Base-by-base conservation (phyloP, 1,284 basidiomycete species). In the Puccinia coronata region DNA sequence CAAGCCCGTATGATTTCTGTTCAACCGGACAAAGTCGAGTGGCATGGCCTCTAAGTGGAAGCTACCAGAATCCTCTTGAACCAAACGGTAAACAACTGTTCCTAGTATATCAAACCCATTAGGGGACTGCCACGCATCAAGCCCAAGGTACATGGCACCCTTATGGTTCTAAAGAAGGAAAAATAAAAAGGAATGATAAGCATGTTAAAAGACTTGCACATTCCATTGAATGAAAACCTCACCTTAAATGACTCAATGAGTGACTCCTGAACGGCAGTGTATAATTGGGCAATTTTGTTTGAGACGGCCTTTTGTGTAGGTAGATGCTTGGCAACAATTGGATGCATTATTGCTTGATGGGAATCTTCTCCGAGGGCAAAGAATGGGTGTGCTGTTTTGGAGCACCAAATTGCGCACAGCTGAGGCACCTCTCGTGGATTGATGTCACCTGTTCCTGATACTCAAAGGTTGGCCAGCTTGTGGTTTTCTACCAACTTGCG, bases 221-320 rank as follows among this genome's bases (percentile, higher is more conserved):
- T 4, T 63, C n/a, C 11, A 63, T 25, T 14, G 34, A 34, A 36
- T 63, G 59, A 31, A 63, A 63, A 63, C 28, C 59, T 63, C 28
- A 65, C 61, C 31, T 67, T 67, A 23, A 47, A 43, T 43, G 39
- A 67, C 25, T 67, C 36, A 67, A 67, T 67, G 65, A 67, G 36
- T n/a, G 39, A 67, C 36, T 67, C 65, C 39, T 67, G 65, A 5
- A 67, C 36, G 16, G 39, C 5, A 5, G 65, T 41, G 36, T 67
- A 67, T 67, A 67, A 23, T 43, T 34, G 25, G 14, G 65, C 43
- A 43, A 67, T 67, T 18, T 43, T n/a, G 20, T 67, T 41, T 12
- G 65, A 47, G 16, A 43, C 36, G 2, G 36, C 25, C 25, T 43
- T 67, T n/a, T 23, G 8, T 11, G 6, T 23, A 1, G 65, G 65